Conservation (phyloP, 148 eudicot genomes). For the Vaccinium darrowii region DNA sequence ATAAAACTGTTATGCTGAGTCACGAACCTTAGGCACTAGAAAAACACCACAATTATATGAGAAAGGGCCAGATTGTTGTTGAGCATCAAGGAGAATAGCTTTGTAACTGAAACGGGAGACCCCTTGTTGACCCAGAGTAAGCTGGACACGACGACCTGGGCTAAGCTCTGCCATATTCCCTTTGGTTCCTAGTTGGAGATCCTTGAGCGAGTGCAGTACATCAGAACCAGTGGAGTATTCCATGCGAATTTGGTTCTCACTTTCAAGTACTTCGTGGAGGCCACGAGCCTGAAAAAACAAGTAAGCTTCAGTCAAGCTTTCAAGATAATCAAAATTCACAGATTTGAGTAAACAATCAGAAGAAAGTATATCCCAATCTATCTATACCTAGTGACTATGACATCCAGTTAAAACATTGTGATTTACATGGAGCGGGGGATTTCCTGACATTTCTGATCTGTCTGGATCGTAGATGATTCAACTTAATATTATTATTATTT, state of each 20-base stretch:
- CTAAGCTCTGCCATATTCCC: conserved; percentile 62
- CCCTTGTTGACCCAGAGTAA: conserved; percentile 72
- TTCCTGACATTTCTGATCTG: background rate
- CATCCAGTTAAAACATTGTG: background rate
- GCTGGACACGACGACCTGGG: conserved; percentile 66
- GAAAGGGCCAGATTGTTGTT: conserved; percentile 46
- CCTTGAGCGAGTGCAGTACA: conserved; percentile 65
- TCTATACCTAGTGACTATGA: background rate
- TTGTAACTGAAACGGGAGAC: conserved; percentile 57
- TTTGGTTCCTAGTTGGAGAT: conserved; percentile 68
- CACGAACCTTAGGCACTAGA: conserved; percentile 79
- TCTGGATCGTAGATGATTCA: background rate
- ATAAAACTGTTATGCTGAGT: background rate
- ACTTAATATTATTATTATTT: background rate
- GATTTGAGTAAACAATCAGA: conserved; percentile 1
- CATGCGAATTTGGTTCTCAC: conserved; percentile 61
- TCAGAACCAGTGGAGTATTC: conserved; percentile 55
- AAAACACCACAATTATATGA: conserved; percentile 71
- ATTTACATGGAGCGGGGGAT: background rate
- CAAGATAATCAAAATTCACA: conserved; percentile 3
- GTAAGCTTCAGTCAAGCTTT: conserved; percentile 9
- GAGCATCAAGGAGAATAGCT: conserved; percentile 89
- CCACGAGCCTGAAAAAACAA: conserved; percentile 56
- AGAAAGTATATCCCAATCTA: background rate
- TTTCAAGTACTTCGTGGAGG: conserved; percentile 62